Conservation (phyloP, 2,329 filamentous ascomycete genomes). For the Alternaria atra region DNA sequence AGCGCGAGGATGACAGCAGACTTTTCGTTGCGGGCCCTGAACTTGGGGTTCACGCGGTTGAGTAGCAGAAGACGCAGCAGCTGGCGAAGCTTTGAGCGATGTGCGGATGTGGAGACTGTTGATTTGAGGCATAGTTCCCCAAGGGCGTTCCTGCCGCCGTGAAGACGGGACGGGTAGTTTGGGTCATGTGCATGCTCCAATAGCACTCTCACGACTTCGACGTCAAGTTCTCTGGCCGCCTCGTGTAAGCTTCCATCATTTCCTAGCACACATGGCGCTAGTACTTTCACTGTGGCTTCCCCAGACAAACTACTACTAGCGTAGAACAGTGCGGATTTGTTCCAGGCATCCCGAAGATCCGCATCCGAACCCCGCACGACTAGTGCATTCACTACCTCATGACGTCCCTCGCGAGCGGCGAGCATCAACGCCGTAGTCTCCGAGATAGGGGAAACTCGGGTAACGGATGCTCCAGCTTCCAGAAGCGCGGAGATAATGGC, state of each 20-base stretch:
- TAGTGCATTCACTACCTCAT: constrained; percentile 66
- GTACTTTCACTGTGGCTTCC: constrained; percentile 45
- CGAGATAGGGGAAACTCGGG: constrained; percentile 62
- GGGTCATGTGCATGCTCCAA: constrained; percentile 68
- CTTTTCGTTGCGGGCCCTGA: constrained; percentile 65
- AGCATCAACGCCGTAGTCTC: constrained; percentile 67
- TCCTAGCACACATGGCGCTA: constrained; percentile 65
- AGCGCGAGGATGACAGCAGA: constrained; percentile 69
- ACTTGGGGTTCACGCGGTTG: constrained; percentile 64
- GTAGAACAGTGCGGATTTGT: constrained; percentile 68
- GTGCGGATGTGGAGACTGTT: constrained; percentile 53
- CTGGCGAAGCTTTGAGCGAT: constrained; percentile 45
- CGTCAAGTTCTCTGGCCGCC: constrained; percentile 67
- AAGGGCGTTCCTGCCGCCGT: constrained; percentile 69
- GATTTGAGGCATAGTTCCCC: constrained; percentile 70
- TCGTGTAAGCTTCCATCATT: constrained; percentile 75
- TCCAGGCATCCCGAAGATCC: constrained; percentile 65
- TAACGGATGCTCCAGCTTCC: constrained; percentile 65
- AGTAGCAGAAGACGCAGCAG: constrained; percentile 66
- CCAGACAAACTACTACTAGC: constrained; percentile 61
- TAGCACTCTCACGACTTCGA: constrained; percentile 65
- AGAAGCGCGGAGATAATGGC: constrained; percentile 66
- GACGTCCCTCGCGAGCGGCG: constrained; percentile 64
- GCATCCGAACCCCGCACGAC: constrained; percentile 68
- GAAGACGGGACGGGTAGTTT: constrained; percentile 70